These are phyloP conservation scores for Asparagopsis taxiformis DNA, from an alignment of 31 red algal genomes.

Conservation along the genomic window DNA sequence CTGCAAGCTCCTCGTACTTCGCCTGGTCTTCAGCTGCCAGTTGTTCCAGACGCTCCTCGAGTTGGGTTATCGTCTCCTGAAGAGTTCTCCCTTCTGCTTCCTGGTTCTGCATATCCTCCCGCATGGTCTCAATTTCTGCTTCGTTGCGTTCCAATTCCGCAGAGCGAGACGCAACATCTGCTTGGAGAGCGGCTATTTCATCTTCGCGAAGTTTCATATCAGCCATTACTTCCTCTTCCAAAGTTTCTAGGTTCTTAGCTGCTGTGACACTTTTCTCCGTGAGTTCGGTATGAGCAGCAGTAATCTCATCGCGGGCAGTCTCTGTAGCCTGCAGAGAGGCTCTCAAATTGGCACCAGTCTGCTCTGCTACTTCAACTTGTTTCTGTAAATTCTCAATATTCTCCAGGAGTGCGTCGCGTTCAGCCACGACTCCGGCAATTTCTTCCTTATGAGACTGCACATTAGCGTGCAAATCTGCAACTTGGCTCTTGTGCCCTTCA, in stretches of 20 bases:
- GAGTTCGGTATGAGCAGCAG: conserved; percentile 6
- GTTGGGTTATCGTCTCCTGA: background rate
- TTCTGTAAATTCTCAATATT: background rate
- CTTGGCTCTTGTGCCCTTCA: background rate
- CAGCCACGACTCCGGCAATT: background rate
- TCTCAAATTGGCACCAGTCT: conserved; percentile 1
- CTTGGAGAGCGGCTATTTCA: background rate
- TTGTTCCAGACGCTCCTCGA: conserved; percentile 9
- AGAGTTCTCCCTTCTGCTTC: conserved; percentile 8
- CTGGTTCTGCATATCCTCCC: background rate
- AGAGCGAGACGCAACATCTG: background rate
- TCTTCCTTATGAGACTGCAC: background rate
- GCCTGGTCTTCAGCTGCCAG: conserved; percentile 8
- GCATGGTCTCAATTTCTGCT: background rate
- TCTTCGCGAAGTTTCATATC: background rate
- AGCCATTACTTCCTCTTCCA: background rate
- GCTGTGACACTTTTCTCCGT: background rate
- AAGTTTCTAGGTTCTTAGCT: background rate
- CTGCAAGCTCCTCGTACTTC: conserved; percentile 1
- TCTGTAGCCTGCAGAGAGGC: conserved; percentile 4
- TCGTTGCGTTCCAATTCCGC: conserved; percentile 5
- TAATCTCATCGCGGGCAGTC: background rate
- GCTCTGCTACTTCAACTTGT: conserved; percentile 1
- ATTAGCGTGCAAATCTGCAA: background rate
- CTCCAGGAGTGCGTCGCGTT: background rate